phyloP scores from a whole-genome alignment of 441 rosid species.

The Erodium trifolium region DNA sequence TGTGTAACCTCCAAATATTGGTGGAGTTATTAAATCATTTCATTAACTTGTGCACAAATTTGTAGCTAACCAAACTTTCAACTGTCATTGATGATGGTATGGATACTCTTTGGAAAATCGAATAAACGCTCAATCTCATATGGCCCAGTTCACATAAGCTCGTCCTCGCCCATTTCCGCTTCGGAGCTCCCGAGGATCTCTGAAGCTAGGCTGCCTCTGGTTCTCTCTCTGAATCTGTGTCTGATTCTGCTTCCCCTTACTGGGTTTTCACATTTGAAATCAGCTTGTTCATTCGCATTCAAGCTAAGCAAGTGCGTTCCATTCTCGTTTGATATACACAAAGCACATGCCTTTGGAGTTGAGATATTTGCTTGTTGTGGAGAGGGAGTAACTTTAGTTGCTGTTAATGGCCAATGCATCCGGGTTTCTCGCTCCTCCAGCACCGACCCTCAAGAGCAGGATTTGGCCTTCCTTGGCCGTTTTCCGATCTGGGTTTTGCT shows the following conservation, averaged over 20 bases:
- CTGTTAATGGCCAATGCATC: conserved; percentile 69
- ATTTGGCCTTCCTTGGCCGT: conserved; percentile 35
- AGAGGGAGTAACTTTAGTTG: not conserved
- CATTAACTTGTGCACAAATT: too few relatives aligned
- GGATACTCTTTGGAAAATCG: too few relatives aligned
- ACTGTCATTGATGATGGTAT: too few relatives aligned
- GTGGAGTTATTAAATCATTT: too few relatives aligned
- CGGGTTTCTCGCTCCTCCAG: conserved; percentile 53
- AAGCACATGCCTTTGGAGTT: not conserved
- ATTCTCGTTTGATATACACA: not conserved
- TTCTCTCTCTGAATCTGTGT: not conserved
- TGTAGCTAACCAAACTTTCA: too few relatives aligned
- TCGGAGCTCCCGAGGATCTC: conserved; percentile 35
- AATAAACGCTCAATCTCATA: not conserved
- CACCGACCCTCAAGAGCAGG: conserved; percentile 40
- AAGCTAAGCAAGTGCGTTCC: not conserved
- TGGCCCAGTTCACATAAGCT: not conserved
- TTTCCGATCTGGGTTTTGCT: conserved; percentile 60
- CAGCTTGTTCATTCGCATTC: not conserved
- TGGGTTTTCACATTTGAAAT: not conserved
- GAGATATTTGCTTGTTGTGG: too few relatives aligned
- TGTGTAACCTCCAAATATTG: too few relatives aligned
- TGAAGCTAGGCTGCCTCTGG: not conserved
- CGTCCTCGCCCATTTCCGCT: conserved; percentile 8
- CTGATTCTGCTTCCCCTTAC: not conserved